Evolutionary conservation across 2,329 filamentous ascomycete species (phyloP), one percentile per base, ranked within the genome.

Genomic region (Trichothecium sympodiale): DNA sequence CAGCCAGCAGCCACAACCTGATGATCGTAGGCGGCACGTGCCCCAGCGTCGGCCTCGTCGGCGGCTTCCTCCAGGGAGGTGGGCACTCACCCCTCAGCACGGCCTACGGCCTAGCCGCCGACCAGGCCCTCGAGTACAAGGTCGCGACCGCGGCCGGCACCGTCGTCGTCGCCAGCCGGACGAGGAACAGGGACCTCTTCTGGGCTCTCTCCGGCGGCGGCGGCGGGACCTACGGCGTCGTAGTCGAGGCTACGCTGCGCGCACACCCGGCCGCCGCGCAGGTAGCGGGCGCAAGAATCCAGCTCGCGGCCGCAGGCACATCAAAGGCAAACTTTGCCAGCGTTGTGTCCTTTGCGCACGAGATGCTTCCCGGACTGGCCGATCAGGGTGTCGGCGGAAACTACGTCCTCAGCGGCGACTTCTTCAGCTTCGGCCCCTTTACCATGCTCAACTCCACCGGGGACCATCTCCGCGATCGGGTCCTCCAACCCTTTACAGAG

Each of bases 151-250:
- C 62, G 1, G 47, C 50, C 16, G 73, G 74, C 1, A 40, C 56
- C n/a, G 46, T 65, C 23, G 39, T 76, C 3, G 64, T 51, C 3
- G 71, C 70, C 3, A 64, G 8, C 60, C 53, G 6, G 20, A 25
- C 0, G 41, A 65, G 23, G n/a, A 70, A 80, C 42, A 38, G 57
- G 0, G 75, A 80, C 35, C 57, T 81, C 2, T 80, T 74, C 56
- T 82, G 75, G 76, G 77, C 76, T 2, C 52, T 79, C 1, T 60
- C 61, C 29, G 74, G 75, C 4, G 74, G 76, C 0, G 75, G 77
- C 2, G 69, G 65, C 8, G 40, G 73, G 13, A 77, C 64, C 20
- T 80, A 69, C 43, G 75, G 61, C 3, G 59, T 78, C 2, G 70
- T 79, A 2, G 51, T 64, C 13, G 71, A 67, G 2, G 59, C 77